phyloP scores from a whole-genome alignment of 192 early-diverging fungal species.

The Coemansia sp. region DNA sequence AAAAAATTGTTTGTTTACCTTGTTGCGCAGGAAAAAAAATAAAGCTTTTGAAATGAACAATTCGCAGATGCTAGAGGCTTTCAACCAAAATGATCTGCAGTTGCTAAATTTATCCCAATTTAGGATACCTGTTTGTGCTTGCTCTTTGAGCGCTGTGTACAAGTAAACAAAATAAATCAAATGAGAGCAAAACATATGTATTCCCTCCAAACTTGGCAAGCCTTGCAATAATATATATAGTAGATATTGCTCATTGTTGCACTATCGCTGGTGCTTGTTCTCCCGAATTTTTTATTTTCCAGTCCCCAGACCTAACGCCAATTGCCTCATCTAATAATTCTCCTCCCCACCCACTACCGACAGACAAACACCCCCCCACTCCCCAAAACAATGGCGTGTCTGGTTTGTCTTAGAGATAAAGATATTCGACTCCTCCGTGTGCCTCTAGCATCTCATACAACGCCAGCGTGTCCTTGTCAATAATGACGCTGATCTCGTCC shows the following conservation, averaged over 20 bases:
- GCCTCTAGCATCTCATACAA: conserved; percentile 21
- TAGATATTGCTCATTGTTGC: not conserved
- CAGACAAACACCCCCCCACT: not conserved
- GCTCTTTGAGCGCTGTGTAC: not conserved
- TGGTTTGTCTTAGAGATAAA: conserved; percentile 14
- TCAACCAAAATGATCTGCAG: not conserved
- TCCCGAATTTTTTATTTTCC: not conserved
- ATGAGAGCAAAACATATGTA: not conserved
- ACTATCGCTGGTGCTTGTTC: not conserved
- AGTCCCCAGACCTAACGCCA: not conserved
- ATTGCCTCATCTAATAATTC: too few relatives aligned
- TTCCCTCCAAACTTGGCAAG: not conserved
- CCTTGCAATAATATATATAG: not conserved
- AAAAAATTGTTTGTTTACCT: too few relatives aligned
- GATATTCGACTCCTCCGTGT: conserved; percentile 39
- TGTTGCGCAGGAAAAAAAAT: too few relatives aligned
- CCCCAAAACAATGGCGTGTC: not conserved
- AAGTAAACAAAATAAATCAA: not conserved
- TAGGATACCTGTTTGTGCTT: not conserved
- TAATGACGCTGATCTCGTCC: conserved; percentile 46
- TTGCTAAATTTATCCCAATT: not conserved
- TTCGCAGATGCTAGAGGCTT: not conserved
- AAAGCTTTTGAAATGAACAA: not conserved
- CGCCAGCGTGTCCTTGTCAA: conserved; percentile 22
- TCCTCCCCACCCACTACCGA: not conserved